These are phyloP conservation scores for Lithohypha guttulata DNA, from an alignment of 2,329 filamentous ascomycete species.

Conservation along the genomic window DNA sequence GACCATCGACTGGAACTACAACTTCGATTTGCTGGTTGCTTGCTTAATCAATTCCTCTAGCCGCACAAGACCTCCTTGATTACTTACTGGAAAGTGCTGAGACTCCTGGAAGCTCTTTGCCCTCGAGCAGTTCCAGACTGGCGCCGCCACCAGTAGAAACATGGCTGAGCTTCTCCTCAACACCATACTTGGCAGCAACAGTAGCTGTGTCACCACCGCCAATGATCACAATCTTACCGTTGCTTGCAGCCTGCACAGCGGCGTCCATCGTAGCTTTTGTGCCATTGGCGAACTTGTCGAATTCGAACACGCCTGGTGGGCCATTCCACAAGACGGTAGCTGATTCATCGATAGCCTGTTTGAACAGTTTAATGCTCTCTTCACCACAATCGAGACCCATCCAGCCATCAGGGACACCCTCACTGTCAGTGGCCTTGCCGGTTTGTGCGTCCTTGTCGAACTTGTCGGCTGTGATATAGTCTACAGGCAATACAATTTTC, in stretches of 20 bases:
- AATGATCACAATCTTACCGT: conserved; percentile 94
- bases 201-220: conserved; percentile 97
- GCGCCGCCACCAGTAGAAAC: conserved; percentile 95
- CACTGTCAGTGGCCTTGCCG: conserved; percentile 70
- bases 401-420: conserved; percentile 92
- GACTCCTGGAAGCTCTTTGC: conserved; percentile 94
- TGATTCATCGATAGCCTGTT: conserved; percentile 72
- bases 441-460: conserved; percentile 76
- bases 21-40: conserved; percentile 11
- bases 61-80: conserved; percentile 12
- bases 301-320: conserved; percentile 92
- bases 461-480: conserved; percentile 94
- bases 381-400: conserved; percentile 93
- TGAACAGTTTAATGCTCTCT: conserved; percentile 79
- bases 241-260: conserved; percentile 67
- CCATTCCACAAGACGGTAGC: conserved; percentile 99
- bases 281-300: conserved; percentile 83
- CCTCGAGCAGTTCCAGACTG: conserved; percentile 89
- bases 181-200: conserved; percentile 91
- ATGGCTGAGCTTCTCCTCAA: conserved; percentile 94
- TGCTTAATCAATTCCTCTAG: conserved; percentile 7
- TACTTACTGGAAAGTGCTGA: conserved; percentile 72
- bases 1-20: conserved; percentile 6
- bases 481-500: conserved; percentile 84
- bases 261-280: conserved; percentile 89